phyloP scores from a whole-genome alignment of 371 early-diverging fungal genomes.

The Mucor velutinosus region DNA sequence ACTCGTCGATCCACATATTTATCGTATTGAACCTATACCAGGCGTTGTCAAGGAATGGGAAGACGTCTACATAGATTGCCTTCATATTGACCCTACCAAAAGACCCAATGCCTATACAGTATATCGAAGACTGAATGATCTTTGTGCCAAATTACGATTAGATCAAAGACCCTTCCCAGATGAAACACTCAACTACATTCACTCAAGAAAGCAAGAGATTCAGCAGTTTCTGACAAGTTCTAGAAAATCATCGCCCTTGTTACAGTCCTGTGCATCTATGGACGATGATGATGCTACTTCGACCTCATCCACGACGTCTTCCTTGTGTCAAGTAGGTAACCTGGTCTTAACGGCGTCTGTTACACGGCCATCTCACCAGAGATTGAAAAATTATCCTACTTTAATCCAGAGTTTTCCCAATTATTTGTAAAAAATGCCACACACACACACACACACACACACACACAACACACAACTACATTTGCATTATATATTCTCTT shows the following conservation, averaged over 20 bases:
- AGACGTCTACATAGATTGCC: conserved; percentile 40
- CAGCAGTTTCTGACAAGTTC: conserved; percentile 12
- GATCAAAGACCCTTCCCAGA: conserved; percentile 2
- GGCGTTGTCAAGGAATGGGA: conserved; percentile 42
- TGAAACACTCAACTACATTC: conserved; percentile 5
- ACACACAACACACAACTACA: not conserved
- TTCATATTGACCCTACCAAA: conserved; percentile 36
- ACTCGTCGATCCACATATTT: conserved; percentile 38
- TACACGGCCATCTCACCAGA: conserved; percentile 39
- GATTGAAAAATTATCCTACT: conserved; percentile 42
- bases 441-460: not conserved
- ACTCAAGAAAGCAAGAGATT: conserved; percentile 12
- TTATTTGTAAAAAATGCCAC: conserved; percentile 2
- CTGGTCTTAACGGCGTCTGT: conserved; percentile 43
- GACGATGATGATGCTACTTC: conserved; percentile 10
- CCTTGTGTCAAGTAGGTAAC: conserved; percentile 31
- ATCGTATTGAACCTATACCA: conserved; percentile 49
- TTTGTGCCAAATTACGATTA: conserved; percentile 2
- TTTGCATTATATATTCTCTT: not conserved
- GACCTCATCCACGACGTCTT: conserved; percentile 12
- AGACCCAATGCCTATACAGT: conserved; percentile 44
- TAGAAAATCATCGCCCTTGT: conserved; percentile 2
- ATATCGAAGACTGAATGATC: conserved; percentile 24
- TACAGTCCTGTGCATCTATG: not conserved
- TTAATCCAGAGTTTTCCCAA: conserved; percentile 28